These are phyloP conservation scores for Russula abietina DNA, from an alignment of 768 basidiomycete genomes.

Conservation along the genomic window DNA sequence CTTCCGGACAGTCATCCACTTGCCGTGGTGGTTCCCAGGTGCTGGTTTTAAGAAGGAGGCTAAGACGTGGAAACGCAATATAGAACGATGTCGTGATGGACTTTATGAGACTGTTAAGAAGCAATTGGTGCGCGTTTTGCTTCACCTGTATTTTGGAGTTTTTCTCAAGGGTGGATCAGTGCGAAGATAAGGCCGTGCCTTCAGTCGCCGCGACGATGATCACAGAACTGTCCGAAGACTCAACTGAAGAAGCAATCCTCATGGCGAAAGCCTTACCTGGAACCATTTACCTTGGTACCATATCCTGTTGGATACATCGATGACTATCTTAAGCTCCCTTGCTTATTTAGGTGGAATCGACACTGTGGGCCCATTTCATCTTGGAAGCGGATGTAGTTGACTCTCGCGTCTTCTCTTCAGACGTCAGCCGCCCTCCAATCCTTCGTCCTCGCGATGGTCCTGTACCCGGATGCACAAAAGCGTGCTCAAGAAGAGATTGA, in stretches of 20 bases:
- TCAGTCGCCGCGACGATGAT: conserved; percentile 12
- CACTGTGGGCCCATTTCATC: not conserved
- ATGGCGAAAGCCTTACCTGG: conserved; percentile 11
- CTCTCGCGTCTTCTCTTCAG: conserved; percentile 1
- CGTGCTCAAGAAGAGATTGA: conserved; percentile 33
- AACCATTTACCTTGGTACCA: conserved; percentile 6
- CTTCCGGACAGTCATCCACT: conserved; percentile 24
- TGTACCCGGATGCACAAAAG: conserved; percentile 30
- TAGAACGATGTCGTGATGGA: conserved; percentile 23
- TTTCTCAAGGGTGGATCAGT: not conserved
- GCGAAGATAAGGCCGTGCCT: conserved; percentile 2
- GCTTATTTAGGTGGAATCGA: conserved; percentile 11
- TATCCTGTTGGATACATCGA: not conserved
- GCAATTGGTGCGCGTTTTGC: conserved; percentile 22
- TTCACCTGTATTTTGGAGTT: not conserved
- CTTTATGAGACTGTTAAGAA: conserved; percentile 26
- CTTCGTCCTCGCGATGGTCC: conserved; percentile 32
- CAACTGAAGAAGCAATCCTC: conserved; percentile 8
- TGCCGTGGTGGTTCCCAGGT: conserved; percentile 31
- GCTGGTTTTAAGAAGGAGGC: conserved; percentile 28
- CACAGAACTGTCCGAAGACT: conserved; percentile 2
- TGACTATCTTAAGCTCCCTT: not conserved
- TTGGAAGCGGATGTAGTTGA: not conserved
- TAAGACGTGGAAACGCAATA: conserved; percentile 16
- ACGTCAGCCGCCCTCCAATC: conserved; percentile 20